These are phyloP conservation scores for Capsicum chinense DNA, from an alignment of 257 asterid genomes.

Conservation along the genomic window DNA sequence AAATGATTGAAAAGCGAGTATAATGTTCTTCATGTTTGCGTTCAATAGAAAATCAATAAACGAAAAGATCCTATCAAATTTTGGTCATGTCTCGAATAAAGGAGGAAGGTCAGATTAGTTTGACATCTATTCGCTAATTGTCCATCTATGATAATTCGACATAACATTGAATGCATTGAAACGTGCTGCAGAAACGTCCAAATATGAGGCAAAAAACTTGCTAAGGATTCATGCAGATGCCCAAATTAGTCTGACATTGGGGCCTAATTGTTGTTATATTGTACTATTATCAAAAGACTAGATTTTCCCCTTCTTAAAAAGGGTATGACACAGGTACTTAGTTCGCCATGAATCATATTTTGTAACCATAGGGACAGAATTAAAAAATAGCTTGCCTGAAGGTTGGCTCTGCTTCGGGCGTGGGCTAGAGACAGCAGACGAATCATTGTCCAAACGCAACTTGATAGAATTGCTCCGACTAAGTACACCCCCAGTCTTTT, in stretches of 20 bases:
- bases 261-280: background rate
- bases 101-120: background rate
- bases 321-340: background rate
- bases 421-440: slow-evolving; percentile 32
- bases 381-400: slow-evolving; percentile 43
- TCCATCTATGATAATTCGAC: background rate
- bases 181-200: background rate
- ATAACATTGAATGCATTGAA: background rate
- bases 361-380: background rate
- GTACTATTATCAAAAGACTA: background rate
- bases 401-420: slow-evolving; percentile 30
- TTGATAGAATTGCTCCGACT: background rate
- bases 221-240: background rate
- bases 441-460: slow-evolving; percentile 31
- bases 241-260: background rate
- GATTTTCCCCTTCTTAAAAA: background rate
- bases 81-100: too few species aligned
- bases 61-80: too few species aligned
- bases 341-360: background rate
- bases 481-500: slow-evolving; percentile 11
- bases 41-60: background rate
- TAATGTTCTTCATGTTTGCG: background rate
- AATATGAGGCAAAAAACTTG: background rate
- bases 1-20: background rate
- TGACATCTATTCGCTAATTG: background rate